phyloP scores from a whole-genome alignment of 352 stramenopile species.

The Aphanomyces cochlioides region DNA sequence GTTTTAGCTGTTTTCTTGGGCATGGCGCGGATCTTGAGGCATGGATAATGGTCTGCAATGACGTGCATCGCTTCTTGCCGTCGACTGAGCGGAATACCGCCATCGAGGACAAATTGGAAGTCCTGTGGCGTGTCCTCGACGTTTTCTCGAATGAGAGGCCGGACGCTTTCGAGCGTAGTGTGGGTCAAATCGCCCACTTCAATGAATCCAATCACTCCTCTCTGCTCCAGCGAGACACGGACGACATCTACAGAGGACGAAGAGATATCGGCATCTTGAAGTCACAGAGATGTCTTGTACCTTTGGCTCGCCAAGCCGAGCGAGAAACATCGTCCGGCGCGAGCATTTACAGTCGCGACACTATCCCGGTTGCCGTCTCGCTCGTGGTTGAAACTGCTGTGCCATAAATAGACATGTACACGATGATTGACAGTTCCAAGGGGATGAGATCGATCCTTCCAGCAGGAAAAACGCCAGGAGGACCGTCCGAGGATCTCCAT shows the following conservation, averaged over 20 bases:
- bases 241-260: slow-evolving; percentile 43
- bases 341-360: neutral
- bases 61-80: slow-evolving; percentile 57
- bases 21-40: slow-evolving; percentile 60
- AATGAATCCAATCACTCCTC: slow-evolving; percentile 71
- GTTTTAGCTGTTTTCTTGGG: slow-evolving; percentile 14
- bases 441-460: no score
- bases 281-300: neutral
- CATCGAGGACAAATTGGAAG: slow-evolving; percentile 73
- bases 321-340: slow-evolving; percentile 1
- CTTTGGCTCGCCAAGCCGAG: slow-evolving; percentile 4
- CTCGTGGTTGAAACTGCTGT: slow-evolving; percentile 10
- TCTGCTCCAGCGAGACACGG: slow-evolving; percentile 54
- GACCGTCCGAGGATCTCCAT: no score
- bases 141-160: slow-evolving; percentile 59
- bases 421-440: slow-evolving; percentile 10
- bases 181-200: slow-evolving; percentile 56
- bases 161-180: slow-evolving; percentile 48
- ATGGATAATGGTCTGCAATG: slow-evolving; percentile 60
- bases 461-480: no score
- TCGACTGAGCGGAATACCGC: slow-evolving; percentile 53
- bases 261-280: neutral
- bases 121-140: slow-evolving; percentile 58
- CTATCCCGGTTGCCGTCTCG: no score
- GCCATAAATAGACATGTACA: neutral